A percentile compares a stretch with the other conserved stretches of the same genome.
Evolutionary conservation across 352 stramenopile species (phyloP).

Genomic region (Elongisporangium undulatum): DNA sequence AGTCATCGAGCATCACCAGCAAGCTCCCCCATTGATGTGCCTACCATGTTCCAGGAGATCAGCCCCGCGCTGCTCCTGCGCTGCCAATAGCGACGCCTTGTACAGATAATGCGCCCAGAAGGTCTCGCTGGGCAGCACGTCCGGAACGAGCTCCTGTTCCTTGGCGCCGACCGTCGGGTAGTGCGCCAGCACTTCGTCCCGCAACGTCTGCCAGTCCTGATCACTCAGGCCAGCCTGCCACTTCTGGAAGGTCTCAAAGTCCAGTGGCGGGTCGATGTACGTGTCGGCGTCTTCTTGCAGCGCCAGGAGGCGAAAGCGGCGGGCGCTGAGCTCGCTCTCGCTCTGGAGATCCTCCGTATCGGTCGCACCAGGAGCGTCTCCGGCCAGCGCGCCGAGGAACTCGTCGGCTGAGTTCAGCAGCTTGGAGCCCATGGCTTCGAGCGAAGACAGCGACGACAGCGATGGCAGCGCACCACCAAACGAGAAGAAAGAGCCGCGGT

Average conservation of each 20-base stretch:
- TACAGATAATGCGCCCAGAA: slow-evolving; percentile 78
- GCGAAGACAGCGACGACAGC: slow-evolving; percentile 29
- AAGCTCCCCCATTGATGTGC: slow-evolving; percentile 1
- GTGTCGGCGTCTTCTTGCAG: slow-evolving; percentile 64
- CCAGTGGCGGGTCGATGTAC: slow-evolving; percentile 50
- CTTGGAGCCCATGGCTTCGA: slow-evolving; percentile 61
- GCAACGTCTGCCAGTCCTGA: slow-evolving; percentile 34
- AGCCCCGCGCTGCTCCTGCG: slow-evolving; percentile 59
- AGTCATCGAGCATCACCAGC: neutral
- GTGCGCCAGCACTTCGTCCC: slow-evolving; percentile 53
- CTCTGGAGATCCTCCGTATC: slow-evolving; percentile 24
- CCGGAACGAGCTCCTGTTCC: slow-evolving; percentile 53
- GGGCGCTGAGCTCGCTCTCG: slow-evolving; percentile 33
- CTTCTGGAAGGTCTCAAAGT: slow-evolving; percentile 61
- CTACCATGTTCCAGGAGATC: slow-evolving; percentile 60
- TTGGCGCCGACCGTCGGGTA: slow-evolving; percentile 59
- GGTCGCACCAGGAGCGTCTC: slow-evolving; percentile 23
- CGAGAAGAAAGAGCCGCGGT: slow-evolving; percentile 48
- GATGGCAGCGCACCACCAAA: slow-evolving; percentile 17
- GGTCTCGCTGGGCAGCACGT: slow-evolving; percentile 32
- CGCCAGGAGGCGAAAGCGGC: slow-evolving; percentile 51
- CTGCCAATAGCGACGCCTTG: slow-evolving; percentile 63
- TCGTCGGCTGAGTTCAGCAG: slow-evolving; percentile 67
- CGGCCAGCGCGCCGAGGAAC: slow-evolving; percentile 43
- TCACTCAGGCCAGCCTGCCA: slow-evolving; percentile 31